Conservation (phyloP, 129 eudicot species). For the Tagetes erecta region DNA sequence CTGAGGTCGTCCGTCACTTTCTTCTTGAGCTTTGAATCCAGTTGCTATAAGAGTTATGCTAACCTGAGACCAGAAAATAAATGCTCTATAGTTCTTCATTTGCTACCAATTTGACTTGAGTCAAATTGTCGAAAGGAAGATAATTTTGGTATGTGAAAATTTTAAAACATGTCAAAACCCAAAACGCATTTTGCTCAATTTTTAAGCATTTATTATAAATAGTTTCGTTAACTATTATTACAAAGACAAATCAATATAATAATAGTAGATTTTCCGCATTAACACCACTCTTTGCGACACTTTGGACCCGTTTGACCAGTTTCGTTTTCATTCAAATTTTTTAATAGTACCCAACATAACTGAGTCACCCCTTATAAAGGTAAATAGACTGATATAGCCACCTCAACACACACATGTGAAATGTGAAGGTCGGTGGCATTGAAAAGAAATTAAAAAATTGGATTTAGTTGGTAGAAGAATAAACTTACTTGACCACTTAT, state of each 20-base stretch:
- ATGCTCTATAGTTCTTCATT: not conserved
- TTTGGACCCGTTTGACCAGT: not conserved
- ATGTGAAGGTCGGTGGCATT: not conserved
- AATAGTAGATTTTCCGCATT: not conserved
- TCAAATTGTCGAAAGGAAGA: not conserved
- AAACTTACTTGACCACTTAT: conserved; percentile 81
- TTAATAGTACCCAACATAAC: not conserved
- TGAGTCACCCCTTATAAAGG: not conserved
- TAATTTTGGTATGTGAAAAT: not conserved
- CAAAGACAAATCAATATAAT: not conserved
- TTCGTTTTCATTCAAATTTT: not conserved
- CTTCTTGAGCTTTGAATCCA: conserved; percentile 91
- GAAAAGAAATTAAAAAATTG: not conserved
- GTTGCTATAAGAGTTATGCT: conserved; percentile 95
- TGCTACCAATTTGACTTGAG: not conserved
- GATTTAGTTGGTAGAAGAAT: not conserved
- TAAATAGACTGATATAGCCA: not conserved
- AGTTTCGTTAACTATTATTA: not conserved
- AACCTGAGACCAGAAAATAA: conserved; percentile 44
- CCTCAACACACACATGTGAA: not conserved
- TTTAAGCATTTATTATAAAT: not conserved
- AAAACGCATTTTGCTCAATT: not conserved
- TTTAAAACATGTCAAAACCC: not conserved
- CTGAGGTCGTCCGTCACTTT: conserved; percentile 72
- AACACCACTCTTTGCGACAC: not conserved